Evolutionary conservation across 768 basidiomycete genomes (phyloP).

Genomic region (Boletellus sp.): DNA sequence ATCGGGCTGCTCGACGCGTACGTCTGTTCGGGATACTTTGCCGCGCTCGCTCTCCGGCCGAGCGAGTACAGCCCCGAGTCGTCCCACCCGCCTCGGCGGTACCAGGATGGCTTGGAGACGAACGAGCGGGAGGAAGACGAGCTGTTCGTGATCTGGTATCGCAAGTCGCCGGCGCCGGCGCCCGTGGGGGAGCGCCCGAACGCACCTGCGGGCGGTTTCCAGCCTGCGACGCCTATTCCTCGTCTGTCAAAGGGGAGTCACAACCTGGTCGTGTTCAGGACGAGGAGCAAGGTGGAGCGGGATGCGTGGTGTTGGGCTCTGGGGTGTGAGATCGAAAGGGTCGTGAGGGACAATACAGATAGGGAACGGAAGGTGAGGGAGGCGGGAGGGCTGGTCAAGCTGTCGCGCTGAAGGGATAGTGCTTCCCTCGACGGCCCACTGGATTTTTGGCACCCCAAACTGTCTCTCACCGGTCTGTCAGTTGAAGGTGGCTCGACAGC

Average conservation of each 20-base stretch:
- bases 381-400: slow-evolving; percentile 51
- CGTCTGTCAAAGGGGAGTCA: slow-evolving; percentile 49
- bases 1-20: slow-evolving; percentile 72
- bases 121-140: slow-evolving; percentile 87
- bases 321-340: slow-evolving; percentile 84
- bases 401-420: slow-evolving; percentile 12
- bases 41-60: slow-evolving; percentile 58
- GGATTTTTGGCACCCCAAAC: no score
- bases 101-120: slow-evolving; percentile 86
- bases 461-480: not conserved
- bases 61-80: slow-evolving; percentile 60
- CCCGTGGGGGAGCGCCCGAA: slow-evolving; percentile 12
- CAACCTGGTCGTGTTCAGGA: slow-evolving; percentile 63
- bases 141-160: slow-evolving; percentile 78
- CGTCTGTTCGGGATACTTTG: slow-evolving; percentile 83
- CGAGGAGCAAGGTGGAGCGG: slow-evolving; percentile 81
- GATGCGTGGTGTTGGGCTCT: slow-evolving; percentile 96
- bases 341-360: slow-evolving; percentile 55
- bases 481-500: not conserved
- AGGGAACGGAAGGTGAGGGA: slow-evolving; percentile 67
- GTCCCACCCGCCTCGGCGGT: slow-evolving; percentile 61
- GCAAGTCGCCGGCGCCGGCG: slow-evolving; percentile 31
- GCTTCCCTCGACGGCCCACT: no score
- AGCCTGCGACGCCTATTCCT: slow-evolving; percentile 36
- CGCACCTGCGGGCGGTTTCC: slow-evolving; percentile 16